Evolutionary conservation across 345 rosid genomes (phyloP), one percentile per base, ranked within the genome.

Genomic region (Physaria fendleri): DNA sequence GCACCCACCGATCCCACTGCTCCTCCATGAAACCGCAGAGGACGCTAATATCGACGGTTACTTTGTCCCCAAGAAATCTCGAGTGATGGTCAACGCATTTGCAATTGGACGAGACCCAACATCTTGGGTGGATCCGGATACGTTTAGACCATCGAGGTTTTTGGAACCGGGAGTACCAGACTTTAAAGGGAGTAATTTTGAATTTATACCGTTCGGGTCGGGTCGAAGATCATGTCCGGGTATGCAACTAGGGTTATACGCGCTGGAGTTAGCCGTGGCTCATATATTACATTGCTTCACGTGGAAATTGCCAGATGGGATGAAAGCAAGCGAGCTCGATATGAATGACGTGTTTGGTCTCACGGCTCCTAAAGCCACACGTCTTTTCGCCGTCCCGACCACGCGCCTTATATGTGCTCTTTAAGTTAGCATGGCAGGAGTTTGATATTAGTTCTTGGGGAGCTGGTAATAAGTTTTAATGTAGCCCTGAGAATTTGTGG

Each of bases 1-100:
- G 38, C 98, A 92, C 76, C 96, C 98, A 9, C 98, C 98, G 17
- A 92, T 92, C 59, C 98, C 98, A 1, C 86, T 91, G 24, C 84
- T 92, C 72, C 83, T 92, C 59, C 98, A 88, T 53, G 98, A 88
- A 72, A 84, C 96, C 2, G 63, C 89, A 2, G 84, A 81, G 73
- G 93, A 77, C 44, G 41, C 81, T 0, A 81, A 65, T 47, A 84
- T 88, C 12, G 74, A 65, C 3, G 96, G 89, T 35, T 92, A 78
- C 62, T 59, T 20, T 56, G 76, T 92, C 11, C 98, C 95, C 3
- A 81, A 78, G 8, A 77, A 67, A 54, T 78, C 89, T 0, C 81
- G 95, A 12, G 70, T 88, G 41, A 88, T 85, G 84, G 68, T 92
- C 68, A 92, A 92, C 48, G 75, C 90, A 0, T 88, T 73, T 57